Conservation (phyloP, 768 basidiomycete genomes). For the Trametes cingulata region DNA sequence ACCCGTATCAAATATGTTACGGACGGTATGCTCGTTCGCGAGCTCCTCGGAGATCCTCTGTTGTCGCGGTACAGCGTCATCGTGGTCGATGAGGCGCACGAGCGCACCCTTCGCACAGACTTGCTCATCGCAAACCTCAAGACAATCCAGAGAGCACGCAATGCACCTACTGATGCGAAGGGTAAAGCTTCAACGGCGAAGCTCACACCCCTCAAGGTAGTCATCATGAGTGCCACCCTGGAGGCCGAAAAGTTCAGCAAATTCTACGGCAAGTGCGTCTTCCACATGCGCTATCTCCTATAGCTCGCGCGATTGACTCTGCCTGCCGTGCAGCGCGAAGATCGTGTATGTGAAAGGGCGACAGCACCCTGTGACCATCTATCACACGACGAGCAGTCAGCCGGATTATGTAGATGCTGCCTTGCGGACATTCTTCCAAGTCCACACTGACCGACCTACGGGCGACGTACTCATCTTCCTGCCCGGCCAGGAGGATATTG, state of each 20-base stretch:
- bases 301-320: neutral
- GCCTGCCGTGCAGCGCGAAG: slow-evolving; percentile 58
- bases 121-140: slow-evolving; percentile 90
- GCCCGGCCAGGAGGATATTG: slow-evolving; percentile 97
- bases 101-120: slow-evolving; percentile 92
- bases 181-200: slow-evolving; percentile 34
- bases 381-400: slow-evolving; percentile 72
- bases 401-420: slow-evolving; percentile 88
- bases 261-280: slow-evolving; percentile 79
- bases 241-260: slow-evolving; percentile 93
- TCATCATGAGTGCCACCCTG: slow-evolving; percentile 97
- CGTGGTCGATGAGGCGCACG: slow-evolving; percentile 96
- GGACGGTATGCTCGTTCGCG: slow-evolving; percentile 96
- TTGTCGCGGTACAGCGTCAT: slow-evolving; percentile 84
- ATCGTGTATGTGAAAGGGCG: slow-evolving; percentile 92
- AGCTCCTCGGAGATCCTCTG: slow-evolving; percentile 77
- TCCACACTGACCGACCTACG: slow-evolving; percentile 75
- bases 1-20: slow-evolving; percentile 96
- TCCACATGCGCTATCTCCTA: neutral
- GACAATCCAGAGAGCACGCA: slow-evolving; percentile 69
- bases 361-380: slow-evolving; percentile 87
- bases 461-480: slow-evolving; percentile 95
- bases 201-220: slow-evolving; percentile 77
- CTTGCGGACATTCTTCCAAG: slow-evolving; percentile 91
- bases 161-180: slow-evolving; percentile 40